phyloP scores from a whole-genome alignment of 805 yeast genomes.

The Lipomyces japonicus region DNA sequence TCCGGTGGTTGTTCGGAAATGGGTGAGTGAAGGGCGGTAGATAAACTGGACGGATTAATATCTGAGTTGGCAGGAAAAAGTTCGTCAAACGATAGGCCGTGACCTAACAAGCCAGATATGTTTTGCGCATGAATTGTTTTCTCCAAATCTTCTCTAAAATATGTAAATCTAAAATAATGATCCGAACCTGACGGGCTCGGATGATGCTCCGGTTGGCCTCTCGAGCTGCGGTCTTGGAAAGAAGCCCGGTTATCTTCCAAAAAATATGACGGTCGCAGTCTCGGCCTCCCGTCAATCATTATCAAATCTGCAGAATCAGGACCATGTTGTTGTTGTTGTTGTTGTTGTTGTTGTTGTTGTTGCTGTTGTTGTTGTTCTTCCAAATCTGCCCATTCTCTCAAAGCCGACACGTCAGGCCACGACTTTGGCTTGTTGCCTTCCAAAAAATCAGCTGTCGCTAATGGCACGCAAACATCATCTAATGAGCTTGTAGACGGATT shows the following conservation, averaged over 20 bases:
- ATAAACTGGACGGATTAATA: neutral
- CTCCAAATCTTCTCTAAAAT: conserved; percentile 82
- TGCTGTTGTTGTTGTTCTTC: conserved; percentile 50
- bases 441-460: conserved; percentile 45
- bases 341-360: conserved; percentile 35
- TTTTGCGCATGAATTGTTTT: conserved; percentile 88
- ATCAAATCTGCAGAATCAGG: conserved; percentile 54
- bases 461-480: conserved; percentile 89
- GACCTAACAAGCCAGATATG: conserved; percentile 59
- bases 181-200: conserved; percentile 44
- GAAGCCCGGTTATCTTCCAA: conserved; percentile 23
- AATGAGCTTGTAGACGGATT: conserved; percentile 50
- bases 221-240: conserved; percentile 12
- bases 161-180: conserved; percentile 66
- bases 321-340: neutral
- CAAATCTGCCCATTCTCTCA: conserved; percentile 72
- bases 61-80: conserved; percentile 48
- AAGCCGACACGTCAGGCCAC: conserved; percentile 82
- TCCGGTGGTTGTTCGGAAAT: conserved; percentile 5
- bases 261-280: conserved; percentile 46
- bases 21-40: neutral
- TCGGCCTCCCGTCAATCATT: conserved; percentile 56
- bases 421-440: conserved; percentile 35
- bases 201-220: conserved; percentile 22
- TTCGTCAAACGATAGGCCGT: conserved; percentile 60